Percentiles rank a stretch among this genome's conserved stretches.
These are phyloP conservation scores for Puccinia novopanici DNA, from an alignment of 1,284 basidiomycete species.

Conservation along the genomic window DNA sequence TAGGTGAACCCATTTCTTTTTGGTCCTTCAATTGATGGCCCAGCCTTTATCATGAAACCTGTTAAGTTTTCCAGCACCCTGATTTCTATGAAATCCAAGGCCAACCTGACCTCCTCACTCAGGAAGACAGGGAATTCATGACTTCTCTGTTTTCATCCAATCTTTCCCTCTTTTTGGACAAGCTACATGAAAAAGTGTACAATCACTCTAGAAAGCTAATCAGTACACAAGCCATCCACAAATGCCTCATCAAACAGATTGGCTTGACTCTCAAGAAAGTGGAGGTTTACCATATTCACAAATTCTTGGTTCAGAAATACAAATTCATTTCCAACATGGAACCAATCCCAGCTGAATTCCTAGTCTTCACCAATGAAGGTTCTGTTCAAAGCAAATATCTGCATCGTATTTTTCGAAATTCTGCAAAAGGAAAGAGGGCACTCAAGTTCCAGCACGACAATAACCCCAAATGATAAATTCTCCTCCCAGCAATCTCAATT, in stretches of 20 bases:
- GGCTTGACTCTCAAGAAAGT: neutral
- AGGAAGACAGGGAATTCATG: neutral
- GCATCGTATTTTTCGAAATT: neutral
- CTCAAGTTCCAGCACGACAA: neutral
- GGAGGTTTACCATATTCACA: neutral
- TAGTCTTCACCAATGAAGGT: neutral
- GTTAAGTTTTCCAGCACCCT: neutral
- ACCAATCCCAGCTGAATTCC: neutral
- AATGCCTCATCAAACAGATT: neutral
- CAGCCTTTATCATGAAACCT: too few relatives aligned
- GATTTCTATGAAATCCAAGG: neutral
- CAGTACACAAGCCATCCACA: neutral
- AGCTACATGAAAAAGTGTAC: neutral
- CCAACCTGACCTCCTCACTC: neutral
- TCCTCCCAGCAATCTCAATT: slow-evolving; percentile 5
- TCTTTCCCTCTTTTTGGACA: too few relatives aligned
- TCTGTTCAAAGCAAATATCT: neutral
- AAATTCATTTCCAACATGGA: neutral
- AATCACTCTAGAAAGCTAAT: neutral
- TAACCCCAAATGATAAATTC: neutral
- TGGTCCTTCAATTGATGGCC: too few relatives aligned
- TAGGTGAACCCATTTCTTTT: too few relatives aligned
- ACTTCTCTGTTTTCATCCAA: neutral
- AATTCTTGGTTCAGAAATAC: neutral
- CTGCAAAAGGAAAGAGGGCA: neutral